Evolutionary conservation across 2,329 filamentous ascomycete species (phyloP), one percentile per base, ranked within the genome.

Genomic region (Fusarium chaquense): DNA sequence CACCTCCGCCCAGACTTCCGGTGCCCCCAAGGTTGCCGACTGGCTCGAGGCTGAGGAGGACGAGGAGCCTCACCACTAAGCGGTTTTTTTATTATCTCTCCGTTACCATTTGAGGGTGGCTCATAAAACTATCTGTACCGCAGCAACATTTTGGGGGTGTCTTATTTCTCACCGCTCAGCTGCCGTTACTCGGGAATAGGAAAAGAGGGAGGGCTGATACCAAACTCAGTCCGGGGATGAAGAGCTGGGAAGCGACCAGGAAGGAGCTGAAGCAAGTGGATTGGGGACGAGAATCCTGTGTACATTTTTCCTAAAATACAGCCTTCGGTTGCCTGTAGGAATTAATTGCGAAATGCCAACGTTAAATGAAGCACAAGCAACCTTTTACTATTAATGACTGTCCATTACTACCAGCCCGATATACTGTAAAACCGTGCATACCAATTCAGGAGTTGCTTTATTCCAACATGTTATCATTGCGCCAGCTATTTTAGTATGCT

Each of bases 41-140:
- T 98, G 94, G 93, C 92, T 97, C 76, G 93, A 94, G 82, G 90
- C 93, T 80, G 91, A 94, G 85, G 81, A 88, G 78, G 88, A 90
- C 76, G 82, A 83, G 58, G 78, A 79, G 60, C 78, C 78, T 72
- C 86, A 88, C 71, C 86, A 88, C 81, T 89, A 87, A 79, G 73
- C 62, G 53, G 53, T 28, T 60, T 43, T 43, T 59, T 20, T 40
- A 16, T 33, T 15, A 16, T 16, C 36, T 40, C 5, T 20, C 36
- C 43, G 12, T 47, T 43, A 43, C 53, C 33, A 53, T 40, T 38
- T 38, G 43, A 51, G 36, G 50, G 62, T 50, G 58, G 43, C 53
- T 49, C 46, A 58, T 55, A 58, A 40, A 51, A 65, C 43, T 61
- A 54, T 40, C 54, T 49, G 47, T 43, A 62, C 56, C 32, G 59